Evolutionary conservation across 1,284 basidiomycete species (phyloP), one percentile per base, ranked within the genome.

Genomic region (Tremellales sp.): DNA sequence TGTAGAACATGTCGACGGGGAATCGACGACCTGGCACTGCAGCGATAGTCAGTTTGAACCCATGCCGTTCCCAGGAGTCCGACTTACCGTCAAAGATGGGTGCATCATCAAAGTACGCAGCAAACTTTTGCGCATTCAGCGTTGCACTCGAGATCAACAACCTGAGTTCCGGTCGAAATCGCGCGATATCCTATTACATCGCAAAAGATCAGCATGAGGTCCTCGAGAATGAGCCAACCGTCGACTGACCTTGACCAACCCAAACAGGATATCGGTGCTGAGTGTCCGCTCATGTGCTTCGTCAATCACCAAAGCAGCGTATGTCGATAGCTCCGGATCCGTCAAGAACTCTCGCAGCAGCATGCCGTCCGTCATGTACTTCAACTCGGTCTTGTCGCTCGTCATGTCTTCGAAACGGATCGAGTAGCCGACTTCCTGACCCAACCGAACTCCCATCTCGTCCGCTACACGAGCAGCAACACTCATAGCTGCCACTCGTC

Each of bases 351-450:
- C 91, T 65, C 93, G 81, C 38, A 97, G 74, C n/a, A 97, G 77
- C 92, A 97, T 97, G 38, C 93, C 93, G 66, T 97, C 93, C 38
- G 92, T 97, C 93, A 97, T 94, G 73, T 94, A 97, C 75, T 97
- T 97, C 64, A 97, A 78, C 29, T 92, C 85, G 2, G 93, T 97
- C 77, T 92, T 97, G 77, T 94, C 92, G 73, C 89, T 94, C 9
- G 95, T 98, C 72, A 92, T 95, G 71, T 99, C 94, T 73, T 98
- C 95, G 75, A 99, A 99, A 28, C 95, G 89, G 61, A 99, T 98
- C 26, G 90, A 92, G 73, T 98, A 99, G 13, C 95, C 95, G 51
- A 97, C 94, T 73, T 97, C 93, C 59, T 93, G 87, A 3, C 95
- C 95, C 19, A 99, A 83, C 65, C 95, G 87, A 5, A 85, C 86